Evolutionary conservation across 2,329 filamentous ascomycete species (phyloP).

Genomic region (Scedosporium aurantiacum): DNA sequence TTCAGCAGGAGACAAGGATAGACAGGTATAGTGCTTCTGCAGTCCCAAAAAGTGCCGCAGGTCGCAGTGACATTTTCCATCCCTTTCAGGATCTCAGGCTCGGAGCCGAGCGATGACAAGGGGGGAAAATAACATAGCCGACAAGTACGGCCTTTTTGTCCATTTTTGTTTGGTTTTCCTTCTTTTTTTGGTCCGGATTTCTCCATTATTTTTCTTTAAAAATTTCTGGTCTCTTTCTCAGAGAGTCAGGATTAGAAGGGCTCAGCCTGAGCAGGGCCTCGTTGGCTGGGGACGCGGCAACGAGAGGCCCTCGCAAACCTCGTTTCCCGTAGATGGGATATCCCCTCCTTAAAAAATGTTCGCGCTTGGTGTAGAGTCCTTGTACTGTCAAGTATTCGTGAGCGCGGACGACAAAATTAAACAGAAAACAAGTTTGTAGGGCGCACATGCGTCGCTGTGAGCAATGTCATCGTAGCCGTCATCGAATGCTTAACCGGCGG

Average conservation of each 20-base stretch:
- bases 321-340: too few relatives aligned
- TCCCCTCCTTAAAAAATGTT: too few relatives aligned
- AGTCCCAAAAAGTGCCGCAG: too few relatives aligned
- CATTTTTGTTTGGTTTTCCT: neutral
- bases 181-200: neutral
- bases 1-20: neutral
- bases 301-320: neutral
- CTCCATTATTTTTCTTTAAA: neutral
- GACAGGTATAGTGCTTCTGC: neutral
- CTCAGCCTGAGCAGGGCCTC: neutral
- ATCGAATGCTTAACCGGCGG: conserved; percentile 21
- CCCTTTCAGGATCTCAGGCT: neutral
- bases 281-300: neutral
- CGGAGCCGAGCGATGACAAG: neutral
- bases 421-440: too few relatives aligned
- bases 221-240: neutral
- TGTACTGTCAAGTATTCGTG: too few relatives aligned
- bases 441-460: too few relatives aligned
- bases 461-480: neutral
- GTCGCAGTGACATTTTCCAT: neutral
- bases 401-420: too few relatives aligned
- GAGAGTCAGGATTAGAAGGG: neutral
- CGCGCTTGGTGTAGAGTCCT: too few relatives aligned
- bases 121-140: neutral
- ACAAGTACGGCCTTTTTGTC: neutral